These are phyloP conservation scores for Dacryopinax spathularia DNA, from an alignment of 768 basidiomycete species.

Conservation along the genomic window DNA sequence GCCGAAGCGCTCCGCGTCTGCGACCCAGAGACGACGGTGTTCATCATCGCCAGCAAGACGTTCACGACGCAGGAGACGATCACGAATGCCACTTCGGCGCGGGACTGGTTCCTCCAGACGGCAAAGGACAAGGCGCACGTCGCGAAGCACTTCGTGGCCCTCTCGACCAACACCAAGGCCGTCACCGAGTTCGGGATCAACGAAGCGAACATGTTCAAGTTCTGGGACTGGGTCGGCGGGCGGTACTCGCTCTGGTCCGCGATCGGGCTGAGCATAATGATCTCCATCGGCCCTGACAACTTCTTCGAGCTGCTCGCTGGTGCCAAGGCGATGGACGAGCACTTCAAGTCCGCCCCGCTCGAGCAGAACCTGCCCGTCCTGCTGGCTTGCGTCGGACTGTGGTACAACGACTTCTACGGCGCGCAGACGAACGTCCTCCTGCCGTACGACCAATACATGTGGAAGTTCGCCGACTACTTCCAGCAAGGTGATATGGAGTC, in stretches of 20 bases:
- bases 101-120: slow-evolving; percentile 77
- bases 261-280: slow-evolving; percentile 86
- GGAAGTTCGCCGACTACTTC: slow-evolving; percentile 99
- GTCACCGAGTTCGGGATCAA: slow-evolving; percentile 90
- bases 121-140: slow-evolving; percentile 84
- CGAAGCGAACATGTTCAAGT: slow-evolving; percentile 91
- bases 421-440: slow-evolving; percentile 89
- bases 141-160: slow-evolving; percentile 96
- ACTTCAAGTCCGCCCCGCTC: slow-evolving; percentile 78
- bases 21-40: slow-evolving; percentile 84
- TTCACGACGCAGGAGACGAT: slow-evolving; percentile 99
- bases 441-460: slow-evolving; percentile 97
- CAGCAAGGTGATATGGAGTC: slow-evolving; percentile 99
- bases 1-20: slow-evolving; percentile 71
- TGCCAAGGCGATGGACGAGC: slow-evolving; percentile 95
- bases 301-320: slow-evolving; percentile 81
- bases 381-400: slow-evolving; percentile 77
- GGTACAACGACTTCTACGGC: slow-evolving; percentile 99
- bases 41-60: slow-evolving; percentile 98
- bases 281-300: slow-evolving; percentile 87
- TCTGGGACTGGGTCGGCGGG: slow-evolving; percentile 99
- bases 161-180: slow-evolving; percentile 89
- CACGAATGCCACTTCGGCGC: slow-evolving; percentile 90
- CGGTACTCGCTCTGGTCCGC: slow-evolving; percentile 98
- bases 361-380: slow-evolving; percentile 87